Percentiles rank a stretch among this genome's conserved stretches.
Conservation (phyloP, 2,329 filamentous ascomycete species). For the Emergomyces orientalis region DNA sequence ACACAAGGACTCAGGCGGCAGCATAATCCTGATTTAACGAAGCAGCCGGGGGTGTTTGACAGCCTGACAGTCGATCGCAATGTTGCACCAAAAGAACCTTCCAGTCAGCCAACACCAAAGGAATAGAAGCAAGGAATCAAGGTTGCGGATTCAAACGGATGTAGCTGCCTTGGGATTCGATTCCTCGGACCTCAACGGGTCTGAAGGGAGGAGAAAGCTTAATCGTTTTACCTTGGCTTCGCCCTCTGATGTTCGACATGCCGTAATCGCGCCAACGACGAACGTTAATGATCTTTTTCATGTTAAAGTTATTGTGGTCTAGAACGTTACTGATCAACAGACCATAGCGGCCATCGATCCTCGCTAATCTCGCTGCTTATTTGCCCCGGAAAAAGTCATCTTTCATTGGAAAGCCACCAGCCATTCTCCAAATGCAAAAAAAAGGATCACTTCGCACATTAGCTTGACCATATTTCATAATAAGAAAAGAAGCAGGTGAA, state of each 20-base stretch:
- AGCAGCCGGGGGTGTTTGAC: background rate
- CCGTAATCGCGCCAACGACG: background rate
- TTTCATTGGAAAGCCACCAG: background rate
- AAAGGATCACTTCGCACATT: too few species aligned
- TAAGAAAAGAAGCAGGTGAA: background rate
- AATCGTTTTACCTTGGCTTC: background rate
- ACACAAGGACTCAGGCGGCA: background rate
- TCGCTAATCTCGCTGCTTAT: background rate
- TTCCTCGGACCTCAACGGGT: background rate
- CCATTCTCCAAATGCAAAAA: background rate
- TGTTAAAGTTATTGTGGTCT: background rate
- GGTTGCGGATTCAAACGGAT: background rate
- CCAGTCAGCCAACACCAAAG: too few species aligned
- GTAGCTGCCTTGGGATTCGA: background rate
- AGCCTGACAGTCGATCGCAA: background rate
- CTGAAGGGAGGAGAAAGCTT: background rate
- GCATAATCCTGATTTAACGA: background rate
- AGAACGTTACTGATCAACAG: background rate
- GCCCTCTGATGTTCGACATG: background rate
- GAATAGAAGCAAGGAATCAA: background rate
- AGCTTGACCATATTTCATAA: background rate
- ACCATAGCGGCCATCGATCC: background rate
- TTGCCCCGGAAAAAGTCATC: background rate
- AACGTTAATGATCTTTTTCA: background rate
- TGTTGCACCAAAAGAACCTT: background rate